Conservation (phyloP, 2,329 filamentous ascomycete genomes). For the Neurospora sp. region DNA sequence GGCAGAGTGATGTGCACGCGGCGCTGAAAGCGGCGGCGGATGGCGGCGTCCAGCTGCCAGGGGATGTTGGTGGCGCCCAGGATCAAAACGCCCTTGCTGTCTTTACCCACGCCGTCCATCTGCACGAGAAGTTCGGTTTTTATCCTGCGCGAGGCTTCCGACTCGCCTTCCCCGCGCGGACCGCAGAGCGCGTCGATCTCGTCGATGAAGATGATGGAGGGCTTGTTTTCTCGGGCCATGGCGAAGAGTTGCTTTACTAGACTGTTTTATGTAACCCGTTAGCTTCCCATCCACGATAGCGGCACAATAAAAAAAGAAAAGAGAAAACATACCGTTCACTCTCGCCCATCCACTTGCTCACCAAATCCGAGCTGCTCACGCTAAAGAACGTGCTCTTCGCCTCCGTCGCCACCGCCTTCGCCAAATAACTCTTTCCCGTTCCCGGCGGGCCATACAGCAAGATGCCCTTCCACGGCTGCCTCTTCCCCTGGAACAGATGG, state of each 20-base stretch:
- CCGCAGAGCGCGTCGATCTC: slow-evolving; percentile 96
- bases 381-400: slow-evolving; percentile 99
- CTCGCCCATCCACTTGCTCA: slow-evolving; percentile 99
- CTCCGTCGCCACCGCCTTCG: slow-evolving; percentile 95
- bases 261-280: slow-evolving; percentile 31
- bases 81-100: slow-evolving; percentile 87
- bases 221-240: slow-evolving; percentile 96
- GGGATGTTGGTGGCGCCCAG: slow-evolving; percentile 97
- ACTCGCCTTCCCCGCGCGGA: slow-evolving; percentile 87
- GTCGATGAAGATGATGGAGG: slow-evolving; percentile 97
- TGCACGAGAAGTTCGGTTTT: slow-evolving; percentile 98
- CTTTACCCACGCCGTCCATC: slow-evolving; percentile 97
- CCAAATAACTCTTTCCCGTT: slow-evolving; percentile 94
- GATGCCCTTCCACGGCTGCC: slow-evolving; percentile 98
- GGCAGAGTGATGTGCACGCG: slow-evolving; percentile 92
- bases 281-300: background rate
- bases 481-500: slow-evolving; percentile 88
- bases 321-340: slow-evolving; percentile 65
- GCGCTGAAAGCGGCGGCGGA: slow-evolving; percentile 89
- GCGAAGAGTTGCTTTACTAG: slow-evolving; percentile 94
- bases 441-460: slow-evolving; percentile 91
- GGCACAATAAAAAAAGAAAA: too few relatives aligned
- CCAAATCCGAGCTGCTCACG: slow-evolving; percentile 91
- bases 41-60: slow-evolving; percentile 95
- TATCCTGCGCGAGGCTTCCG: slow-evolving; percentile 91